Evolutionary conservation across 768 basidiomycete species (phyloP), one percentile per base, ranked within the genome.

Genomic region (Panaeolus cyanescens): DNA sequence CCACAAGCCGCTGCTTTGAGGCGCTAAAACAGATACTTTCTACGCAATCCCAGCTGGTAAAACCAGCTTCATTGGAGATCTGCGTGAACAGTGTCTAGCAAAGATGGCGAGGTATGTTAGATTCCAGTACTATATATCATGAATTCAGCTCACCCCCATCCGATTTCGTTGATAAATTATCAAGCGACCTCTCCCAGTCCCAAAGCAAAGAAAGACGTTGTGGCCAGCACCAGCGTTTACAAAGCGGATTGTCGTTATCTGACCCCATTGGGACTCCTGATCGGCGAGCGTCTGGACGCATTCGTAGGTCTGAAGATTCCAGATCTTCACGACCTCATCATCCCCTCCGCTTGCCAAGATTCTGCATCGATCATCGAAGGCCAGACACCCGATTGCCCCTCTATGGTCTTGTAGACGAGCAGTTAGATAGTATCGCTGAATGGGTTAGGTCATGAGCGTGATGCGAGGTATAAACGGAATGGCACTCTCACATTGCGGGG

Each of bases 301-400:
- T 56, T 56, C 33, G n/a, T 20, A 32, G 12, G n/a, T 56, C 5
- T 19, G 33, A 30, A 37, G 12, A 2, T 34, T 37, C 55, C 55
- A 56, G 25, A 56, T 32, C 25, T 25, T 56, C 22, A 56, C 55
- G 17, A 34, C 20, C 37, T 56, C 55, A 17, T 56, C 33, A 22
- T 56, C 55, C 3, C 56, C 56, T 39, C 56, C 56, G 19, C 56
- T 57, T 28, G 56, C 56, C 36, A 57, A n/a, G 17, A 40, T 28
- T 2, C n/a, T 20, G 19, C 28, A 22, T 5, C 36, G 10, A 4
- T 36, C 40, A 25, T 57, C 40, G 8, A 57, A 57, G 12, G 56
- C 56, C n/a, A 57, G n/a, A 15, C 28, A 39, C 2, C 40, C 40
- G 28, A 57, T 19, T 8, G 32, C 36, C 19, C 56, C 56, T 8